These are phyloP conservation scores for Sungouiella thailandica DNA, from an alignment of 805 yeast genomes.

Conservation along the genomic window DNA sequence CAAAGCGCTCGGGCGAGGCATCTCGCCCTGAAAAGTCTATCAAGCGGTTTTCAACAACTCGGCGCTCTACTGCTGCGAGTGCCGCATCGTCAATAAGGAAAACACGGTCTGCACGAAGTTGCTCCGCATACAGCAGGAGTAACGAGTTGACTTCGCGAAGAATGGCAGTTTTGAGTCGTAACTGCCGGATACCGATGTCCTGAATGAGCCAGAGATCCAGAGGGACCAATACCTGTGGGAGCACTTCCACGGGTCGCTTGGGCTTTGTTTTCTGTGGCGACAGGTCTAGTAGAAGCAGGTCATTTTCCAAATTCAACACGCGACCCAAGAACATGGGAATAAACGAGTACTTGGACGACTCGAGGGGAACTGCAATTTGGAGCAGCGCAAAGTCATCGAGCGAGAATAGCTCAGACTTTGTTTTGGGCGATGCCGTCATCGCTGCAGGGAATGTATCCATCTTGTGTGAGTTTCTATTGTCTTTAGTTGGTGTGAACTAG, in stretches of 20 bases:
- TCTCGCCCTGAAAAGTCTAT: no score
- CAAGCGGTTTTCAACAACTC: no score
- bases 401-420: neutral
- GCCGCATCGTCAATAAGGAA: constrained; percentile 21
- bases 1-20: no score
- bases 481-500: no score
- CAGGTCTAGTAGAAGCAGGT: constrained; percentile 10
- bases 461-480: no score
- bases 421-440: neutral
- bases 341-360: constrained; percentile 22
- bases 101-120: constrained; percentile 13
- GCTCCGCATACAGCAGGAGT: constrained; percentile 12
- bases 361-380: constrained; percentile 23
- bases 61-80: constrained; percentile 26
- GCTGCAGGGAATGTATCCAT: no score
- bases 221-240: constrained; percentile 32
- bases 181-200: constrained; percentile 25
- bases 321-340: constrained; percentile 22
- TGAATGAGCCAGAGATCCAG: constrained; percentile 33
- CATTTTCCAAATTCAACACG: constrained; percentile 19
- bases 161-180: constrained; percentile 27
- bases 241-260: constrained; percentile 17
- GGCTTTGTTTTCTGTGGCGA: constrained; percentile 2
- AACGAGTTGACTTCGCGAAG: constrained; percentile 29
- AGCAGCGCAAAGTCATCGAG: constrained; percentile 17